Conservation (phyloP, 371 early-diverging fungal species). For the Dichotomocladium elegans region DNA sequence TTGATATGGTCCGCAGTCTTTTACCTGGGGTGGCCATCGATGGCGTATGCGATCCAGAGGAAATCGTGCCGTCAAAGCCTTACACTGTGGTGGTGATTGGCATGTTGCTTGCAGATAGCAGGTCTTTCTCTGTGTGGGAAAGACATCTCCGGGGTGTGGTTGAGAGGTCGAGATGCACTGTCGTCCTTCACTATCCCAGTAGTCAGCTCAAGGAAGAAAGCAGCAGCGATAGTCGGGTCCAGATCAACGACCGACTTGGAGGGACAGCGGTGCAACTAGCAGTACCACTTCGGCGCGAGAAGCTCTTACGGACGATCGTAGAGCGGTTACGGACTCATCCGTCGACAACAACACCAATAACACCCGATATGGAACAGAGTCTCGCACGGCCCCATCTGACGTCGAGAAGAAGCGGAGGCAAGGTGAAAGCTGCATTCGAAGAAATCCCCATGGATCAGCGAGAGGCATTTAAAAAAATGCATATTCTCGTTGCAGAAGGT, state of each 20-base stretch:
- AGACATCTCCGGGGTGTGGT: neutral
- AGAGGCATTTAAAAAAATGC: slow-evolving; percentile 22
- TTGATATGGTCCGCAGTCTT: slow-evolving; percentile 29
- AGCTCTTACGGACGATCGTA: slow-evolving; percentile 34
- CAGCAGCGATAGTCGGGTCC: neutral
- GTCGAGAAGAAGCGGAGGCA: neutral
- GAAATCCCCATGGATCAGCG: slow-evolving; percentile 29
- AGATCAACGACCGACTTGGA: slow-evolving; percentile 8
- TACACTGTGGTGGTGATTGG: slow-evolving; percentile 38
- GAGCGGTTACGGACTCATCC: slow-evolving; percentile 16
- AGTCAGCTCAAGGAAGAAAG: neutral
- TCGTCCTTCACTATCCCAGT: slow-evolving; percentile 41
- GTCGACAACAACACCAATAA: neutral
- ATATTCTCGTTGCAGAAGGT: slow-evolving; percentile 46
- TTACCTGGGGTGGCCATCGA: slow-evolving; percentile 23
- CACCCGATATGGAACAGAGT: neutral
- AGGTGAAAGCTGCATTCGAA: neutral
- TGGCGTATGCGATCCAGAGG: slow-evolving; percentile 16
- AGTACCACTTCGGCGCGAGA: slow-evolving; percentile 48
- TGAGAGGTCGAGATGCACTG: slow-evolving; percentile 14
- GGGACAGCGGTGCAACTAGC: slow-evolving; percentile 46
- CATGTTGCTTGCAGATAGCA: slow-evolving; percentile 10
- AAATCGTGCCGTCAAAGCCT: slow-evolving; percentile 1
- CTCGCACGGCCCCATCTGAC: neutral
- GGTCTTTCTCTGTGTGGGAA: slow-evolving; percentile 5